Base-by-base conservation (phyloP, 805 yeast species). In the Kodamaea kakaduensis region DNA sequence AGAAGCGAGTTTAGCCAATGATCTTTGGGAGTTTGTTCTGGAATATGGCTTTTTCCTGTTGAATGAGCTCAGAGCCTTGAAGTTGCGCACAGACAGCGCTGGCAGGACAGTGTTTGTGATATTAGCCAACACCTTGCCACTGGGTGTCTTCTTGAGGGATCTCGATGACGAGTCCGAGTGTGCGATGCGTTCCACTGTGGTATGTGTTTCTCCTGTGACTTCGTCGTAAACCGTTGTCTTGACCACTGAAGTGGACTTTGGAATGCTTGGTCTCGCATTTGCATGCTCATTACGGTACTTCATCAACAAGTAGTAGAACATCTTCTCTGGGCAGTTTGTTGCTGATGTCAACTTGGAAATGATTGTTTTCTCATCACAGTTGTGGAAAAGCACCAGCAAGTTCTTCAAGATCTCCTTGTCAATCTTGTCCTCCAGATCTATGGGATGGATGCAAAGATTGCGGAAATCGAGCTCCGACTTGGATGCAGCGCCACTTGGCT, bases 361-460 rank as follows among this genome's bases (percentile, higher is more conserved):
- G 17, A 87, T 74, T 7, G 67, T 63, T 3, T 68, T 58, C 34
- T 73, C 71, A 29, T 73, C 69, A 43, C 81, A 84, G 37, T 89
- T 90, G 54, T 84, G 95, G 76, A 93, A 86, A 42, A 86, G 63
- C 6, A 84, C 84, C 28, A 82, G 81, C 43, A 86, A 63, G 51
- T 83, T 84, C 48, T 83, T 78, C 51, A 86, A 65, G 37, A 87
- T 81, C 51, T 83, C 89, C 37, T 65, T 64, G 54, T 87, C 95
- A 41, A 84, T 75, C 34, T 77, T 78, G n/a, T 61, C 64, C 25
- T 55, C 42, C 13, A 58, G 51, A 19, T 56, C 56, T 25, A 64
- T 56, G n/a, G 69, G 66, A 32, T 53, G 53, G 26, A 64, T 51
- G 31, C 35, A 36, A 22, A 36, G 22, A 24, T 27, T 25, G 16